phyloP scores from a whole-genome alignment of 2,329 filamentous ascomycete species.

The Diaporthe vexans region DNA sequence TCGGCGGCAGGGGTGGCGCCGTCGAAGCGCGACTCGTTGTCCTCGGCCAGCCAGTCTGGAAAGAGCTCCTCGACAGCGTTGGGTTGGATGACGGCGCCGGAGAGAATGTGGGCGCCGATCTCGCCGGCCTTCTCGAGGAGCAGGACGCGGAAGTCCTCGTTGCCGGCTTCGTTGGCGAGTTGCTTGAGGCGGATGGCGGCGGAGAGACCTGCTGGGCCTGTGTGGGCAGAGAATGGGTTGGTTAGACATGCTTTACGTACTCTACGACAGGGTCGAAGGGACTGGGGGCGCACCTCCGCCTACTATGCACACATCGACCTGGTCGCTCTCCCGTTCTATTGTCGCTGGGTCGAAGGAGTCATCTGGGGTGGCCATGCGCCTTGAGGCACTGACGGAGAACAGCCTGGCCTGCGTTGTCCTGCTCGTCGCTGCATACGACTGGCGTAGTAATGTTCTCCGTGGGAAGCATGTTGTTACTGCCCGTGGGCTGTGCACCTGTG shows the following conservation, averaged over 20 bases:
- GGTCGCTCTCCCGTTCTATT: slow-evolving; percentile 89
- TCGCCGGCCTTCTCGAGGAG: slow-evolving; percentile 96
- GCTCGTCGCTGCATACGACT: slow-evolving; percentile 32
- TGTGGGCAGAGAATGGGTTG: too few relatives aligned
- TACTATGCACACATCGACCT: slow-evolving; percentile 97
- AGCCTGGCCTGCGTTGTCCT: slow-evolving; percentile 40
- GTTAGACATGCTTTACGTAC: not conserved
- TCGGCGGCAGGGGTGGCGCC: slow-evolving; percentile 85
- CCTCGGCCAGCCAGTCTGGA: slow-evolving; percentile 92
- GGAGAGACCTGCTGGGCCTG: slow-evolving; percentile 89
- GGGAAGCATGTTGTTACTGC: slow-evolving; percentile 33
- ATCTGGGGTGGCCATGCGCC: slow-evolving; percentile 53
- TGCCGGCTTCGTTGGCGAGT: slow-evolving; percentile 92
- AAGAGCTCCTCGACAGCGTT: slow-evolving; percentile 89
- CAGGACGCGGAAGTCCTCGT: slow-evolving; percentile 94
- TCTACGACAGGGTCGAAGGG: not conserved
- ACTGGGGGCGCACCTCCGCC: slow-evolving; percentile 74
- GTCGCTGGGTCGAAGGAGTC: slow-evolving; percentile 75
- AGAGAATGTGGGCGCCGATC: slow-evolving; percentile 93
- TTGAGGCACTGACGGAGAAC: slow-evolving; percentile 47
- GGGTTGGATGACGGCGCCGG: slow-evolving; percentile 94
- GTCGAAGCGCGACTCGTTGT: slow-evolving; percentile 90
- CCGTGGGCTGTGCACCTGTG: not conserved
- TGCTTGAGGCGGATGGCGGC: slow-evolving; percentile 97
- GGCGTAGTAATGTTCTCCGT: slow-evolving; percentile 29